These are phyloP conservation scores for Colletotrichum orchidophilum DNA, from an alignment of 2,329 filamentous ascomycete genomes.

Conservation along the genomic window DNA sequence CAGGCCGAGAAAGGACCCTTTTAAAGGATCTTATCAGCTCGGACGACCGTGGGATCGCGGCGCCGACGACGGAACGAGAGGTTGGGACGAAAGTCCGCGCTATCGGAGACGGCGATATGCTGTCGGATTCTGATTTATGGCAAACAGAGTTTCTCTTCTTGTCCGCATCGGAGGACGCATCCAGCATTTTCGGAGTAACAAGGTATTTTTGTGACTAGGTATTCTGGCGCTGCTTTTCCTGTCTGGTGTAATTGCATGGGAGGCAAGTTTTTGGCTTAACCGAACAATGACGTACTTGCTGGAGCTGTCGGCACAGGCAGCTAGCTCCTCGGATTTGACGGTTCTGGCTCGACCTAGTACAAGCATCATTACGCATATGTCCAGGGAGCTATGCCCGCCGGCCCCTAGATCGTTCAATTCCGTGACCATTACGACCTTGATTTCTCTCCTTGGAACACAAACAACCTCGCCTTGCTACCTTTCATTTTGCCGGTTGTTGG, in stretches of 20 bases:
- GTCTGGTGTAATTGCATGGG: slow-evolving; percentile 27
- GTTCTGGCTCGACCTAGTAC: slow-evolving; percentile 26
- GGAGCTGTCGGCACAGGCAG: slow-evolving; percentile 14
- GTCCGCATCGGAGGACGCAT: neutral
- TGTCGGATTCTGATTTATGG: neutral
- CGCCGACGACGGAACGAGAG: slow-evolving; percentile 11
- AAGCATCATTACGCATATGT: slow-evolving; percentile 29
- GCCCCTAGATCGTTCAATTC: neutral
- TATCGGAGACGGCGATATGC: slow-evolving; percentile 3
- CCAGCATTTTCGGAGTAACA: neutral
- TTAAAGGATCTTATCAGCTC: slow-evolving; percentile 19
- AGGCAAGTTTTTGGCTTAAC: slow-evolving; percentile 26
- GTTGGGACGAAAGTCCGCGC: slow-evolving; percentile 29
- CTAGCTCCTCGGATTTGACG: slow-evolving; percentile 29
- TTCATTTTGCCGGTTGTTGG: neutral
- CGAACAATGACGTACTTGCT: slow-evolving; percentile 29
- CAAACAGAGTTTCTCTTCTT: neutral
- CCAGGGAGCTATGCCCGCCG: slow-evolving; percentile 22
- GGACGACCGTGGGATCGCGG: slow-evolving; percentile 11
- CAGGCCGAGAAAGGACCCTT: slow-evolving; percentile 11
- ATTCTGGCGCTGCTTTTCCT: neutral
- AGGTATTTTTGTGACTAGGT: neutral
- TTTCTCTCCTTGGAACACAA: neutral
- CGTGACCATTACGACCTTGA: slow-evolving; percentile 3
- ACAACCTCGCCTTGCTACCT: neutral